A percentile compares a stretch with the other conserved stretches of the same genome.
phyloP scores from a whole-genome alignment of 75 land plant species.

The Cryptomeria japonica region DNA sequence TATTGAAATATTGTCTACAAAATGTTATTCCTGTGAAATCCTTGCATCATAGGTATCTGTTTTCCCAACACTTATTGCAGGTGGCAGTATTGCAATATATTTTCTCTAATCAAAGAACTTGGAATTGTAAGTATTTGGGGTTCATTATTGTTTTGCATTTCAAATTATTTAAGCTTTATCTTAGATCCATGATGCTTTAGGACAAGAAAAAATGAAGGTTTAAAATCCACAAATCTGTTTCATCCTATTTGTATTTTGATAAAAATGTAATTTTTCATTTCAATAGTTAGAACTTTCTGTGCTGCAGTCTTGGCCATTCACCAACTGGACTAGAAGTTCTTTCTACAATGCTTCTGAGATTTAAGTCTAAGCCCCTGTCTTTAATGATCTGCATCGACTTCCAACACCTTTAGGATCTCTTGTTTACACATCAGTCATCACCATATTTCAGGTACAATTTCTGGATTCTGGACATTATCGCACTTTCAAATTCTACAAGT shows the following conservation, averaged over 20 bases:
- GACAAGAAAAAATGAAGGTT: background rate
- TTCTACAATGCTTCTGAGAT: conserved; percentile 36
- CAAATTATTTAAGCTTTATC: background rate
- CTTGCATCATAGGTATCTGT: background rate
- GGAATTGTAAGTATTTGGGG: conserved; percentile 22
- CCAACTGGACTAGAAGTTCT: conserved; percentile 39
- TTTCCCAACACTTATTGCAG: conserved; percentile 14
- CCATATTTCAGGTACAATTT: conserved; percentile 45
- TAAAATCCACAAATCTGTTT: background rate
- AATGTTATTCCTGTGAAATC: background rate
- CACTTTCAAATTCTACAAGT: background rate
- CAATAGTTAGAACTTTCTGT: background rate
- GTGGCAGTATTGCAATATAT: conserved; percentile 47
- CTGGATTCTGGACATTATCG: background rate
- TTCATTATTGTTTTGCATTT: background rate
- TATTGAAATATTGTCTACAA: background rate
- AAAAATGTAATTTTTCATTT: background rate
- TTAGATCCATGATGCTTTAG: background rate
- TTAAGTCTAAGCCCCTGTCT: conserved; percentile 42
- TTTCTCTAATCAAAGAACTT: conserved; percentile 32
- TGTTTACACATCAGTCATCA: conserved; percentile 34
- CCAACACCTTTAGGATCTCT: conserved; percentile 42
- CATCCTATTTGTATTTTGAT: background rate
- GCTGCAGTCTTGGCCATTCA: conserved; percentile 40
- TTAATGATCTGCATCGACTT: conserved; percentile 31